Conservation (phyloP, 202 grass and related monocot species). For the Eragrostis tef region DNA sequence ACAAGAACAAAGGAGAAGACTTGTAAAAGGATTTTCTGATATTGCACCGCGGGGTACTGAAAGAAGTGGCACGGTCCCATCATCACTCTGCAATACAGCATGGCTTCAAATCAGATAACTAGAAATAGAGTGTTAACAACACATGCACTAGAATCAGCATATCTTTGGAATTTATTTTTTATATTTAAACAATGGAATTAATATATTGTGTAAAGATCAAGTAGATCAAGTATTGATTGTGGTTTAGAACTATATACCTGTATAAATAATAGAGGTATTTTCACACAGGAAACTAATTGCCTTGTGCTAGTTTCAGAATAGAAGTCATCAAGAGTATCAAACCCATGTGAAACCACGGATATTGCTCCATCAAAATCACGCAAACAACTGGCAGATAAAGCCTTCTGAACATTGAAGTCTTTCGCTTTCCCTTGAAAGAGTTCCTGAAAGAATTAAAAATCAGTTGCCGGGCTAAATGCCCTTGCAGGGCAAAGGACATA, state of each 20-base stretch:
- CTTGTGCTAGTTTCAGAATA: conserved; percentile 75
- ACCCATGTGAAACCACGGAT: conserved; percentile 89
- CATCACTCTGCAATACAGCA: conserved; percentile 73
- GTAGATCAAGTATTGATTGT: neutral
- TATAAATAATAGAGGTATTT: conserved; percentile 89
- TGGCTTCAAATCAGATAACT: conserved; percentile 53
- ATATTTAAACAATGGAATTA: conserved; percentile 1
- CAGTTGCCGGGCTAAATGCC: conserved; percentile 39
- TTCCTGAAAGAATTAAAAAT: conserved; percentile 72
- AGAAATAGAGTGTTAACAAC: conserved; percentile 22
- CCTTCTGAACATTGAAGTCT: conserved; percentile 81
- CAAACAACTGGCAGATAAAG: conserved; percentile 66
- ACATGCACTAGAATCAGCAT: neutral
- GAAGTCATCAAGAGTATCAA: conserved; percentile 70
- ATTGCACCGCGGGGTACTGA: conserved; percentile 82
- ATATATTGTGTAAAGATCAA: conserved; percentile 8
- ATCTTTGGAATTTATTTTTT: neutral
- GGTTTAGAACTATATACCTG: conserved; percentile 64
- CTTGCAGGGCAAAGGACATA: conserved; percentile 26
- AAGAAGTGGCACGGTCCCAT: conserved; percentile 78
- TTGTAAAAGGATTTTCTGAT: conserved; percentile 98
- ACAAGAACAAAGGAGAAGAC: conserved; percentile 82
- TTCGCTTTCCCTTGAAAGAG: conserved; percentile 89
- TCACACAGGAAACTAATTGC: conserved; percentile 52
- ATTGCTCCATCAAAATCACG: conserved; percentile 86